Evolutionary conservation across 805 yeast genomes (phyloP).

Genomic region (Candida wancherniae): DNA sequence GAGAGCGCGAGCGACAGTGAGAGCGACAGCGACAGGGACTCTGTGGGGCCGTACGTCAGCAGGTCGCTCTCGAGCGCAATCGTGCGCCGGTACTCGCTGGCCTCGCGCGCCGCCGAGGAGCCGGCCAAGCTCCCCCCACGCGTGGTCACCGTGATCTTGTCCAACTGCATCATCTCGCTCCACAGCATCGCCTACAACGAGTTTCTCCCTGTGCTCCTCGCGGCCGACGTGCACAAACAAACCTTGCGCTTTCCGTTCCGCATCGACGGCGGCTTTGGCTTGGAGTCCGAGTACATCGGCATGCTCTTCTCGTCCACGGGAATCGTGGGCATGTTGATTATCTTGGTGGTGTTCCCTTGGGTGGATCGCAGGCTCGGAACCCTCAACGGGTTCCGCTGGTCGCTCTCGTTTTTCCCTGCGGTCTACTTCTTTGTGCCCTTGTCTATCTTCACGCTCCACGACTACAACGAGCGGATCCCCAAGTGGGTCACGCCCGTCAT

Average conservation of each 20-base stretch:
- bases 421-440: constrained; percentile 30
- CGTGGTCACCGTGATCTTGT: constrained; percentile 28
- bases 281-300: constrained; percentile 29
- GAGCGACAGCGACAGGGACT: constrained; percentile 5
- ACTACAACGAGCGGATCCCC: constrained; percentile 24
- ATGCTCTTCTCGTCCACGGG: constrained; percentile 34
- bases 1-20: no score
- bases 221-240: constrained; percentile 24
- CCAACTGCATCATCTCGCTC: constrained; percentile 31
- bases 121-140: constrained; percentile 22
- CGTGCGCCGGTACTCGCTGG: constrained; percentile 14
- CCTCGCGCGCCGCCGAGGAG: constrained; percentile 4
- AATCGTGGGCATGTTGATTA: constrained; percentile 30
- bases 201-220: constrained; percentile 35
- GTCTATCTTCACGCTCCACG: constrained; percentile 27
- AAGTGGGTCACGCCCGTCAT: constrained; percentile 25
- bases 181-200: constrained; percentile 31
- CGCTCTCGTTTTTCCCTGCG: constrained; percentile 29
- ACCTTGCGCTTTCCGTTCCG: constrained; percentile 28
- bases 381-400: constrained; percentile 26
- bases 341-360: constrained; percentile 28
- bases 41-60: constrained; percentile 6
- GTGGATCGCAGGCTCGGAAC: constrained; percentile 31
- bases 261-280: constrained; percentile 37
- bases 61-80: constrained; percentile 12